Base-by-base conservation (phyloP, 2,329 filamentous ascomycete species). In the Trichoderma endophyticum region DNA sequence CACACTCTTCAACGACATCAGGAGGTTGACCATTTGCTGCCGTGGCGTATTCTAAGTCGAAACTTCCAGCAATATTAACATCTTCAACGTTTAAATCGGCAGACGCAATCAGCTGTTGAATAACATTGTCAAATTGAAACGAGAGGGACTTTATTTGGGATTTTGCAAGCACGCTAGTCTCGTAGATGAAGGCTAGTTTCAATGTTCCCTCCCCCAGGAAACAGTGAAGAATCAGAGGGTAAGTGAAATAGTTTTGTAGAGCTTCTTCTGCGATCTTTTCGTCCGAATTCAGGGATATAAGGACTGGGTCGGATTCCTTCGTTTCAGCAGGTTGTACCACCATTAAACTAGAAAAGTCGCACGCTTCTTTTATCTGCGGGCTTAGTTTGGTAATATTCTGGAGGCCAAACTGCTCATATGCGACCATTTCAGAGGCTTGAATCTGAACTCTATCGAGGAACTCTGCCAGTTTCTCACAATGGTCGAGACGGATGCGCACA, bases 321-420 rank as follows among this genome's bases (percentile, higher is more conserved):
- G n/a, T 32, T n/a, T 57, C 56, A 3, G 32, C 21, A 63, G 73
- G 73, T 65, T 73, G 71, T 11, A 73, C 64, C 24, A 73, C 67
- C 32, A 73, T 59, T 30, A 73, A 62, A 54, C 66, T 72, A 7
- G 60, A 68, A 54, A 73, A 73, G 1, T 73, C 61, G 34, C 65
- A 71, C 3, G 71, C 62, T 24, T 70, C 67, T 36, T 68, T 62
- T 8, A 75, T 70, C 26, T 76, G 71, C 8, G 43, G 12, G 34
- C 60, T 43, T 34, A 71, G 14, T 36, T 71, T 71, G 21, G 59
- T n/a, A 39, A 63, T 69, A 26, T 72, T 69, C 21, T 60, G 59
- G 18, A 72, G 26, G 21, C 65, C 59, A 57, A 62, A 70, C 6
- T 72, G 65, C n/a, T 69, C 59, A 26, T 59, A 60, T 18, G 48